Conservation (phyloP, 768 basidiomycete genomes). For the Cystofilobasidium bisporidii region DNA sequence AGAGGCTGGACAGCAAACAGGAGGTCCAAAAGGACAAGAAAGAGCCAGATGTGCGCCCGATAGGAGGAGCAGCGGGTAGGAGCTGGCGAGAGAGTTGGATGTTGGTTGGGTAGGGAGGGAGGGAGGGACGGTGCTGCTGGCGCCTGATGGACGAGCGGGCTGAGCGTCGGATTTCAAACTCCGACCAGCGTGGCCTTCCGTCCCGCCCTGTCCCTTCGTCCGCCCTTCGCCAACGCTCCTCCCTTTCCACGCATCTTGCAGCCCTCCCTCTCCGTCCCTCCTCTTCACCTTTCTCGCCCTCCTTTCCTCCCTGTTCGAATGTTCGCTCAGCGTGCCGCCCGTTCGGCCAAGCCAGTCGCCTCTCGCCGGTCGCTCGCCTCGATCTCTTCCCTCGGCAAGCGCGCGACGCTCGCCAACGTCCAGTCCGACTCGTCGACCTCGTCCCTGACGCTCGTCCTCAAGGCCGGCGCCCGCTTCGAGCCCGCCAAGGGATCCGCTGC, state of each 20-base stretch:
- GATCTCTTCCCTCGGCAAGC: slow-evolving; percentile 9
- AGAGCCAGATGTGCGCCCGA: too few relatives aligned
- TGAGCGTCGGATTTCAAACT: too few relatives aligned
- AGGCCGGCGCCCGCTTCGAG: slow-evolving; percentile 85
- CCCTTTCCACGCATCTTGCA: too few relatives aligned
- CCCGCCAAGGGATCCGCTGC: slow-evolving; percentile 82
- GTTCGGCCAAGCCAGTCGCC: background rate
- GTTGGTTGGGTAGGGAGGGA: too few relatives aligned
- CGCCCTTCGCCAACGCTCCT: background rate
- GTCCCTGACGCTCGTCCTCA: slow-evolving; percentile 79
- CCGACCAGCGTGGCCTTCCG: too few relatives aligned
- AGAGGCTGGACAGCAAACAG: too few relatives aligned
- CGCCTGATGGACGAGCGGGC: too few relatives aligned
- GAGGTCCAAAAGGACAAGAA: too few relatives aligned
- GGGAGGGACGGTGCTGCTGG: too few relatives aligned
- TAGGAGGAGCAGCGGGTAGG: too few relatives aligned
- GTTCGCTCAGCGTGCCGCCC: slow-evolving; percentile 7
- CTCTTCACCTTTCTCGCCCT: slow-evolving; percentile 1
- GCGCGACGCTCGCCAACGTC: slow-evolving; percentile 22
- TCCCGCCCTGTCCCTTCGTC: too few relatives aligned
- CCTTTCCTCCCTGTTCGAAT: background rate
- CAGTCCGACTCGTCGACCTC: slow-evolving; percentile 55
- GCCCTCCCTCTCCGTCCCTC: slow-evolving; percentile 4
- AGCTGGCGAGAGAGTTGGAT: too few relatives aligned
- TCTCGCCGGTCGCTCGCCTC: slow-evolving; percentile 14